phyloP scores from a whole-genome alignment of 1,284 basidiomycete genomes.

The Trichosporon inkin region DNA sequence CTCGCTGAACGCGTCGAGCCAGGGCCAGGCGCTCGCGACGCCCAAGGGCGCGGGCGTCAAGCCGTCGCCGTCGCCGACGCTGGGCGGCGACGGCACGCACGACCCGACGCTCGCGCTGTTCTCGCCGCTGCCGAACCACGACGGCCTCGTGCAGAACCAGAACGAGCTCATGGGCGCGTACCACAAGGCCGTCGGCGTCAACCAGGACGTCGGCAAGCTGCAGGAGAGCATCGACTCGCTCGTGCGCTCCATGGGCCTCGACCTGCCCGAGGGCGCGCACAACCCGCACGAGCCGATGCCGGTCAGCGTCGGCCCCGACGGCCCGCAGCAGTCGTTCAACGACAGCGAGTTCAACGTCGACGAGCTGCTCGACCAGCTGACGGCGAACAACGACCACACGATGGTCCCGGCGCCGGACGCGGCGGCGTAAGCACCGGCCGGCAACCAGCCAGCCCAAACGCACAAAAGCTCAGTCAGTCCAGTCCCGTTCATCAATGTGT shows the following conservation, averaged over 20 bases:
- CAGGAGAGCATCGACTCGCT: conserved; percentile 68
- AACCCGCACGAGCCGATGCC: conserved; percentile 7
- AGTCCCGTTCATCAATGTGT: no score
- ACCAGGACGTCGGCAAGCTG: conserved; percentile 66
- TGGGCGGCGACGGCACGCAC: conserved; percentile 7
- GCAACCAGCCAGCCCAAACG: no score
- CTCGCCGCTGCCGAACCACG: conserved; percentile 35
- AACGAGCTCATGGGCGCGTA: conserved; percentile 58
- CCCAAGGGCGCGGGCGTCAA: not conserved
- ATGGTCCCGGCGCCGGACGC: not conserved
- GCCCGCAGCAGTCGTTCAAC: conserved; percentile 12
- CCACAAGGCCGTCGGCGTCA: conserved; percentile 62
- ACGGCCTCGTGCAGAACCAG: conserved; percentile 32
- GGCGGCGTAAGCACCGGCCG: not conserved
- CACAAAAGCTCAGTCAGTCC: no score
- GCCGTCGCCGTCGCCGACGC: conserved; percentile 9
- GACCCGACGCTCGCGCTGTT: conserved; percentile 44
- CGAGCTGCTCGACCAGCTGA: conserved; percentile 40
- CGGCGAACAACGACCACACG: conserved; percentile 22
- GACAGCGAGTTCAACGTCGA: conserved; percentile 44
- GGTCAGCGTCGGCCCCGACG: not conserved
- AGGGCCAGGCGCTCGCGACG: conserved; percentile 38
- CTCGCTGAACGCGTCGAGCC: conserved; percentile 47
- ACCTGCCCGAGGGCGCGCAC: conserved; percentile 23
- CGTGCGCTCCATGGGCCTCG: conserved; percentile 66